phyloP scores from a whole-genome alignment of 2,329 filamentous ascomycete genomes.

The Leptosphaerulina australis region DNA sequence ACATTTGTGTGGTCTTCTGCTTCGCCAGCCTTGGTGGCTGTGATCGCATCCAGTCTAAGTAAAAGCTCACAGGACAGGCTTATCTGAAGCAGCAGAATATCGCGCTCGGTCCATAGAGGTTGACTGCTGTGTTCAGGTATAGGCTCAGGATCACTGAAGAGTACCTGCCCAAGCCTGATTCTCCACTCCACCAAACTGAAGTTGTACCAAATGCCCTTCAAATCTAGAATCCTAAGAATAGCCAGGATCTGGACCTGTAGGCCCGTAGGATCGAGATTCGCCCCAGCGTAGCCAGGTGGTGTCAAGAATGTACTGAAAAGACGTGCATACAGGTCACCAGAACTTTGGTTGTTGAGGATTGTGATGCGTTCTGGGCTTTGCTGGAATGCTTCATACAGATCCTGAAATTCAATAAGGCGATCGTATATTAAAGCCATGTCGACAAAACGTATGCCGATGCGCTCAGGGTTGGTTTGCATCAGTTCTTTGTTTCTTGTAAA shows the following conservation, averaged over 20 bases:
- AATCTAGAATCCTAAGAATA: conserved; percentile 68
- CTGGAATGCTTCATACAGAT: conserved; percentile 61
- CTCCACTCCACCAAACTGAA: conserved; percentile 77
- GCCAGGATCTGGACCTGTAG: conserved; percentile 73
- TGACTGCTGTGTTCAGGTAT: conserved; percentile 27
- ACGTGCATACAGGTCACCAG: conserved; percentile 58
- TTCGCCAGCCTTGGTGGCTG: conserved; percentile 34
- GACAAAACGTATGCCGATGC: conserved; percentile 46
- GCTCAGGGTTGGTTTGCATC: conserved; percentile 46
- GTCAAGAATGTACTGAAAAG: conserved; percentile 53
- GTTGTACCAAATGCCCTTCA: conserved; percentile 74
- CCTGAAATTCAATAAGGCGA: conserved; percentile 50
- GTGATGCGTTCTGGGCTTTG: conserved; percentile 62
- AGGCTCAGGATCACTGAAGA: conserved; percentile 62
- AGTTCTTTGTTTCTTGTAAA: conserved; percentile 54
- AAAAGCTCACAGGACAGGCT: conserved; percentile 61
- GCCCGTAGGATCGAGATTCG: conserved; percentile 63
- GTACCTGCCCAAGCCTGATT: conserved; percentile 72
- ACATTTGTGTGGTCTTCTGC: conserved; percentile 51
- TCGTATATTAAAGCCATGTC: conserved; percentile 43
- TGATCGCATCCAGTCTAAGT: conserved; percentile 59
- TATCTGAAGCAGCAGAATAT: conserved; percentile 62
- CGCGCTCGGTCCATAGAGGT: conserved; percentile 52
- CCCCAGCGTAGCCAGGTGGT: conserved; percentile 46
- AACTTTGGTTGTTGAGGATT: conserved; percentile 57